Evolutionary conservation across 2,329 filamentous ascomycete species (phyloP).

Genomic region (Penicillium sp.): DNA sequence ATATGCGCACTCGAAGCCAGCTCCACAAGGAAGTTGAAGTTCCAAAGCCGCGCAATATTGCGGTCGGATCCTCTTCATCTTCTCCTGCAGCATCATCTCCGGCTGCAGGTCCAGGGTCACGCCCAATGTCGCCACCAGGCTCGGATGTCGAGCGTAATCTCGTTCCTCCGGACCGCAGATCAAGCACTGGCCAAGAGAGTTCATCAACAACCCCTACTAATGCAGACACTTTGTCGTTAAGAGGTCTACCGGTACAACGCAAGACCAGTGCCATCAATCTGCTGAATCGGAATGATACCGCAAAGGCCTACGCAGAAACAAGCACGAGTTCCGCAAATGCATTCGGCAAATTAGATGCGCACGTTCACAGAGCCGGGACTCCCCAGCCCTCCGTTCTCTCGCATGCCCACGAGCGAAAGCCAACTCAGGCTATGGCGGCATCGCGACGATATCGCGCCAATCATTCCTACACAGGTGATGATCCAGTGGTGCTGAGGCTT

Average conservation of each 20-base stretch:
- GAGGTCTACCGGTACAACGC: constrained; percentile 35
- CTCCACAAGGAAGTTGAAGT: constrained; percentile 35
- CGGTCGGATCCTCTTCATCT: constrained; percentile 28
- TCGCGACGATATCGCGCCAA: constrained; percentile 59
- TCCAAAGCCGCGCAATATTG: constrained; percentile 22
- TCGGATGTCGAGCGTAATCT: constrained; percentile 40
- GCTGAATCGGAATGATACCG: constrained; percentile 57
- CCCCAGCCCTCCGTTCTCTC: constrained; percentile 40
- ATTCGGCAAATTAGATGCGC: constrained; percentile 64
- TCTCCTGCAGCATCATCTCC: constrained; percentile 44
- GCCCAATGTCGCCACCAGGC: constrained; percentile 35
- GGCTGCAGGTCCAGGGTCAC: constrained; percentile 31
- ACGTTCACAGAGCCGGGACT: constrained; percentile 42
- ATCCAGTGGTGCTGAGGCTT: constrained; percentile 62
- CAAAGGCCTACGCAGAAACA: constrained; percentile 66
- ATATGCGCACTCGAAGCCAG: constrained; percentile 43
- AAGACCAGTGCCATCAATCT: constrained; percentile 62
- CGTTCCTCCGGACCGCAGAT: constrained; percentile 27
- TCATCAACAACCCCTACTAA: constrained; percentile 33
- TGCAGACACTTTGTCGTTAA: constrained; percentile 31
- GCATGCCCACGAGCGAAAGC: constrained; percentile 36
- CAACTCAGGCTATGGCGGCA: constrained; percentile 18
- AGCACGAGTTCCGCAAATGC: constrained; percentile 65
- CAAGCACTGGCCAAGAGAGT: constrained; percentile 32
- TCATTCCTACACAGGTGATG: constrained; percentile 83